Base-by-base conservation (phyloP, 1,284 basidiomycete species). In the Coniophora puteana region DNA sequence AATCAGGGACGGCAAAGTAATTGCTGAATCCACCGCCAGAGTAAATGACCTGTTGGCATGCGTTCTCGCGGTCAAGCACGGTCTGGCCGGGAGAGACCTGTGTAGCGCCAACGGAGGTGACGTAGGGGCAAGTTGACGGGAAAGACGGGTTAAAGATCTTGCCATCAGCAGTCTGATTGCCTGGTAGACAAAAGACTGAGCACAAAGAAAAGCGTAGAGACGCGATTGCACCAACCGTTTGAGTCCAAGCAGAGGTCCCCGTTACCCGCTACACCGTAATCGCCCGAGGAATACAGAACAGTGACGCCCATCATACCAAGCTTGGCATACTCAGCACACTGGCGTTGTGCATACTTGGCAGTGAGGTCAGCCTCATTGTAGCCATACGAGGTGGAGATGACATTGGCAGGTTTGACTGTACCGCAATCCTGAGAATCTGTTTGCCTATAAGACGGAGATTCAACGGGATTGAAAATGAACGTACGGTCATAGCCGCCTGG, bases 81-180 rank as follows among this genome's bases (percentile, higher is more conserved):
- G 51, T 65, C 7, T 59, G 47, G 17, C 65, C 65, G 8, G 65
- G 59, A 29, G 61, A 63, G 38, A 73, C 59, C 51, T 77, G 70
- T 5, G 75, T 77, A 6, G 73, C 76, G 24, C 76, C 76, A 28
- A 78, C 67, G 8, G 67, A 62, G 5, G 74, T 77, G 49, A 58
- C 25, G 78, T 55, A n/a, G 3, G 77, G 76, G 50, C 76, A 80
- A 1, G 65, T 67, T 1, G 67, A 62, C 1, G 77, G 76, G 63
- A 78, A 80, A 6, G 57, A 52, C 2, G 68, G 72, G 39, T 69
- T 68, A 62, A 70, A 44, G 11, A 44, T 31, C 70, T 21, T 50
- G 5, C 51, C 61, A 18, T 46, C 45, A 1, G 28, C 6, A 8
- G 49, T 47, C 30, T 56, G 48, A 22, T 46, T 17, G 8, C 45